These are phyloP conservation scores for Boletus smithii DNA, from an alignment of 1,284 basidiomycete species.

Conservation along the genomic window DNA sequence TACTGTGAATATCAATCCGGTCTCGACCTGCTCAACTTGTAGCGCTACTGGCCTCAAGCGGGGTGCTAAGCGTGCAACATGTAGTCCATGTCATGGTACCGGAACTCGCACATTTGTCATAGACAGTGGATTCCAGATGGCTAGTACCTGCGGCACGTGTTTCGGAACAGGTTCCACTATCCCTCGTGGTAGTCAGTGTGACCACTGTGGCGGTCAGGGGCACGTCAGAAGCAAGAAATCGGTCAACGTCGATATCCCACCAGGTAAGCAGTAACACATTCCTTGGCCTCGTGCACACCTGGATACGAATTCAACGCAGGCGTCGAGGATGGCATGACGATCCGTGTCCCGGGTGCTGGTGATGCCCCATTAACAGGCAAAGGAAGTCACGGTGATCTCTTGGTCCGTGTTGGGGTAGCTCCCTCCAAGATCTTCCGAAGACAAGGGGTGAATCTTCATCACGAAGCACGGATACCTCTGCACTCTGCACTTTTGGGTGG, in stretches of 20 bases:
- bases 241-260: slow-evolving; percentile 83
- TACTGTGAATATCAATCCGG: slow-evolving; percentile 76
- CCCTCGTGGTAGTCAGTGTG: slow-evolving; percentile 78
- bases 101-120: slow-evolving; percentile 91
- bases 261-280: slow-evolving; percentile 51
- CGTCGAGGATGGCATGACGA: slow-evolving; percentile 95
- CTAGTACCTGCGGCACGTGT: slow-evolving; percentile 86
- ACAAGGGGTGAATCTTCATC: slow-evolving; percentile 91
- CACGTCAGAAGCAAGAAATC: slow-evolving; percentile 80
- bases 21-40: slow-evolving; percentile 85
- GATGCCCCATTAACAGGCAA: slow-evolving; percentile 82
- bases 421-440: slow-evolving; percentile 85
- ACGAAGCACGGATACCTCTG: slow-evolving; percentile 88
- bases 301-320: slow-evolving; percentile 44
- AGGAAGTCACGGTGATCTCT: slow-evolving; percentile 81
- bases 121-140: slow-evolving; percentile 96
- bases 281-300: slow-evolving; percentile 12
- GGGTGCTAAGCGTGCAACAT: slow-evolving; percentile 82
- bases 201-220: slow-evolving; percentile 82
- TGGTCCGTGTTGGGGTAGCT: slow-evolving; percentile 84
- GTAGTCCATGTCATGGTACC: slow-evolving; percentile 80
- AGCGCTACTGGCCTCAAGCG: slow-evolving; percentile 84
- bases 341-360: slow-evolving; percentile 82
- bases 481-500: slow-evolving; percentile 92
- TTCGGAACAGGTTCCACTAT: slow-evolving; percentile 81